Evolutionary conservation across 1,284 basidiomycete species (phyloP).

Genomic region (Pseudozyma thailandica): DNA sequence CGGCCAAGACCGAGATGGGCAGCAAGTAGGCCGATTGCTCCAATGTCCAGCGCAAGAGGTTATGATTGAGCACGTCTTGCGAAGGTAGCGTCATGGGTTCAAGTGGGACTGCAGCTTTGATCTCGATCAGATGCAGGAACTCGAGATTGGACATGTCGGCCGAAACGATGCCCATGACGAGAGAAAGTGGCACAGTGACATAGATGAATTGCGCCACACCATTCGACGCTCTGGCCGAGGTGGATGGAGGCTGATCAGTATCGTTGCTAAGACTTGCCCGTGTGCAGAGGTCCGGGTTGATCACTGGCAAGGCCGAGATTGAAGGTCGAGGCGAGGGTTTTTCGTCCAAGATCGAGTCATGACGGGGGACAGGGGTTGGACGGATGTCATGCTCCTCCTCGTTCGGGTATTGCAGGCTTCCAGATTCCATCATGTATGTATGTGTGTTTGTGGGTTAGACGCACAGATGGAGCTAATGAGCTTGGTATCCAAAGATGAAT

Average conservation of each 20-base stretch:
- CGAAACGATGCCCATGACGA: constrained; percentile 16
- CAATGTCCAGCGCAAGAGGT: constrained; percentile 20
- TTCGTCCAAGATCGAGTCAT: no score
- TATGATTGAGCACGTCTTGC: constrained; percentile 8
- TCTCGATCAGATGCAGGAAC: constrained; percentile 19
- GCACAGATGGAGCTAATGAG: no score
- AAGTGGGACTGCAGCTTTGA: background rate
- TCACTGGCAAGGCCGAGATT: no score
- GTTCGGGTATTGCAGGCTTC: background rate
- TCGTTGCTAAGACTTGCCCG: no score
- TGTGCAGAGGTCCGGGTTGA: no score
- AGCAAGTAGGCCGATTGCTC: constrained; percentile 24
- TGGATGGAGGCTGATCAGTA: background rate
- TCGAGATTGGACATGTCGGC: constrained; percentile 33
- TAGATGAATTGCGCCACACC: constrained; percentile 1
- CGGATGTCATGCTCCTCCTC: background rate
- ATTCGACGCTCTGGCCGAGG: background rate
- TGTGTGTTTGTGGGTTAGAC: no score
- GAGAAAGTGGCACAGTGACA: constrained; percentile 17
- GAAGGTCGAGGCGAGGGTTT: background rate
- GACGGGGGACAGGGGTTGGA: background rate
- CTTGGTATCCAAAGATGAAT: no score
- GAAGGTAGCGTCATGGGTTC: constrained; percentile 1
- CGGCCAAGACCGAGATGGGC: constrained; percentile 17
- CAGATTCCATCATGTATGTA: background rate